A percentile compares a stretch with the other conserved stretches of the same genome.
phyloP scores from a whole-genome alignment of 129 eudicot genomes.

The Calendula officinalis region DNA sequence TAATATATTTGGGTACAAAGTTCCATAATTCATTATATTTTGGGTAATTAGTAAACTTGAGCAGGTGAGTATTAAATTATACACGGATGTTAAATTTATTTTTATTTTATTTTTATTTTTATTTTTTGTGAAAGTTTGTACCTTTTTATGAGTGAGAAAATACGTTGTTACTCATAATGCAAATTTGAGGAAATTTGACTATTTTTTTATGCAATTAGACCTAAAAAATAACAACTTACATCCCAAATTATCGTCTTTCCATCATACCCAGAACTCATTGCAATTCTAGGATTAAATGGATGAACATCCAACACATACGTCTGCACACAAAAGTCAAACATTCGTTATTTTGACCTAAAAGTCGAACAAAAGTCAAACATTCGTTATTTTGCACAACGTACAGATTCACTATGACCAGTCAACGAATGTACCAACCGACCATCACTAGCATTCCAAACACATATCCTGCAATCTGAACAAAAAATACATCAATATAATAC shows the following conservation, averaged over 20 bases:
- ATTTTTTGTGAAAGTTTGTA: neutral
- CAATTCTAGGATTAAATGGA: slow-evolving; percentile 96
- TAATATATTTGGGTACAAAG: neutral
- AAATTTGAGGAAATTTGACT: slow-evolving; percentile 1
- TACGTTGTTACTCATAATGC: neutral
- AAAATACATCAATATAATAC: slow-evolving; percentile 12
- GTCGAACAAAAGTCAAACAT: neutral
- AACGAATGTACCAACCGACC: slow-evolving; percentile 98
- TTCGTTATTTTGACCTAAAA: neutral
- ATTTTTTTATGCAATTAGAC: neutral
- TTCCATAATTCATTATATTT: neutral
- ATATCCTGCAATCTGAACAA: slow-evolving; percentile 88
- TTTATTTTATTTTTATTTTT: too few relatives aligned
- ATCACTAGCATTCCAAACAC: slow-evolving; percentile 99
- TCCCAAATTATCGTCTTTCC: slow-evolving; percentile 98
- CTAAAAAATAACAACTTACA: slow-evolving; percentile 50
- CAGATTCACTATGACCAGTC: slow-evolving; percentile 97
- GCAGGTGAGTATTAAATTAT: neutral
- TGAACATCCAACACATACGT: slow-evolving; percentile 96
- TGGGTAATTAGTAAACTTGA: neutral
- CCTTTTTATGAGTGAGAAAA: neutral
- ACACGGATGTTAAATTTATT: neutral
- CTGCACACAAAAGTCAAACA: slow-evolving; percentile 39
- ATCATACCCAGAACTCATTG: slow-evolving; percentile 99
- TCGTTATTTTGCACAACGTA: slow-evolving; percentile 38